These are phyloP conservation scores for Malassezia furfur DNA, from an alignment of 1,284 basidiomycete genomes.

Conservation along the genomic window DNA sequence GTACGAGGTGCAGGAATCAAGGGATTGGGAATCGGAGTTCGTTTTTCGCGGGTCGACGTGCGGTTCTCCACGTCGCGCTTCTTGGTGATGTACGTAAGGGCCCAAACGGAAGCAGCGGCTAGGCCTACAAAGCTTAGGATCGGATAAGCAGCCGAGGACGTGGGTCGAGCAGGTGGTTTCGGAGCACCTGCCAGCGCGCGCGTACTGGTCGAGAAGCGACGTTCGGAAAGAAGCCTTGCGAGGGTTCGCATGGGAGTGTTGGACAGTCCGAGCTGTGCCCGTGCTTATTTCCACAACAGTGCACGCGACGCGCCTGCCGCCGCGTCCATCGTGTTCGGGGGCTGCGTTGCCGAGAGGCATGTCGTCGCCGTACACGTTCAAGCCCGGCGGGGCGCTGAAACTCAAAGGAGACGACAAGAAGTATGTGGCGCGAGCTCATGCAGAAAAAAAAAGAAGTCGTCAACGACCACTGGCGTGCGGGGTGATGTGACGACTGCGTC, in stretches of 20 bases:
- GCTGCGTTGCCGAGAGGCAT: not conserved
- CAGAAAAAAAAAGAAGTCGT: conserved; percentile 33
- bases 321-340: not conserved
- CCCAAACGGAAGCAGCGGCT: conserved; percentile 29
- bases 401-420: conserved; percentile 23
- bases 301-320: not conserved
- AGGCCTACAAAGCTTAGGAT: conserved; percentile 21
- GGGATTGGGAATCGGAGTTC: conserved; percentile 40
- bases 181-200: not conserved
- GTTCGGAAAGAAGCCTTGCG: not conserved
- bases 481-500: not conserved
- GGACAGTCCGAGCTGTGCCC: not conserved
- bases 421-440: not conserved
- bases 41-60: conserved; percentile 27
- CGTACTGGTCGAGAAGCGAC: not conserved
- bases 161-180: not conserved
- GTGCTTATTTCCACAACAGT: not conserved
- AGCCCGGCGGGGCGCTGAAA: conserved; percentile 43
- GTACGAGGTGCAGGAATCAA: conserved; percentile 25
- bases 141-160: not conserved
- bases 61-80: conserved; percentile 31
- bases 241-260: not conserved
- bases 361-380: conserved; percentile 33
- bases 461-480: not conserved
- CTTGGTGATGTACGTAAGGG: conserved; percentile 32